Base-by-base conservation (phyloP, 306 rosid species). In the Ormosia emarginata region DNA sequence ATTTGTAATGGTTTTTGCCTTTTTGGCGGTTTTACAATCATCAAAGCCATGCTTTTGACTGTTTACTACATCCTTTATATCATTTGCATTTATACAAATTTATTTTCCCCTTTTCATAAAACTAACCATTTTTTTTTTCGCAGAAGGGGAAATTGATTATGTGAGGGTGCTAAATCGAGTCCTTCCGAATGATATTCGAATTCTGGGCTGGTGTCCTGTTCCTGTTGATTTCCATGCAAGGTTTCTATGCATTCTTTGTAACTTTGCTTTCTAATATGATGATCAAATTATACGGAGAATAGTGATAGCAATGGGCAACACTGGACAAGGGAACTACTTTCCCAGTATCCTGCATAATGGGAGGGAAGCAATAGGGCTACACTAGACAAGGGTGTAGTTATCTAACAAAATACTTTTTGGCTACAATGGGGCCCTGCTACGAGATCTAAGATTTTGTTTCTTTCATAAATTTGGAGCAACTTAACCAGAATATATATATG, bases 181-280 rank as follows among this genome's bases (percentile, higher is more conserved):
- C 62, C 98, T 95, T 77, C 99, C 97, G 0, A 71, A 81, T 79
- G 98, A 95, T 86, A 95, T 95, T 80, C 89, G 97, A 75, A 86
- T 95, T 82, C 58, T 95, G 75, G 93, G 95, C 78, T 95, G 99
- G 98, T 93, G 90, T 84, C 85, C 97, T 74, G 90, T 89, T 78
- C 94, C 99, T 47, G 71, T 86, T 67, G 94, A 82, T 85, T 95
- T 90, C 83, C 95, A 91, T 91, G 98, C 99, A 44, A 95, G 99
- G 99, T 95, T 85, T 81, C 88, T 76, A 47, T 80, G 57, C 82
- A 71, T 77, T 85, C 39, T 75, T 52, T 64, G 66, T 39, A 76
- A 33, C n/a, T 83, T 62, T 24, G 30, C 53, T 50, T 67, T 67
- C 36, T 86, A 12, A 77, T 76, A 40, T 86, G 75, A 65, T 61